phyloP scores from a whole-genome alignment of 352 stramenopile species.

The Thalassiosira delicatula region DNA sequence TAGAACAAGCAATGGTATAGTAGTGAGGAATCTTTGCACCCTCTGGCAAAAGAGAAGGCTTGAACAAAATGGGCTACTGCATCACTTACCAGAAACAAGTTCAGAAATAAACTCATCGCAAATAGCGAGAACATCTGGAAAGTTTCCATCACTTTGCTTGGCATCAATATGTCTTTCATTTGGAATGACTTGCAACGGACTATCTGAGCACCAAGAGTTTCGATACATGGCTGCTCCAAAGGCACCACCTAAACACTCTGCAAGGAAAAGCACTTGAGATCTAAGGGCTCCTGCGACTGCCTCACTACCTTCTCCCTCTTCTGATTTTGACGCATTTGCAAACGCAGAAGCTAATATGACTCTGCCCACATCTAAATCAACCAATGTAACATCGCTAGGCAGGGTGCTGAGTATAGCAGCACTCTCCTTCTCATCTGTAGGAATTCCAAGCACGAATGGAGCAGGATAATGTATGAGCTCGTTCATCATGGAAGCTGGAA shows the following conservation, averaged over 20 bases:
- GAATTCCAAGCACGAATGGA: slow-evolving; percentile 82
- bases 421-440: slow-evolving; percentile 74
- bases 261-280: slow-evolving; percentile 78
- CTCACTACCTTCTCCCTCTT: slow-evolving; percentile 25
- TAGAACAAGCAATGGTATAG: neutral
- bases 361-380: slow-evolving; percentile 82
- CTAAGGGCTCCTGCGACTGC: slow-evolving; percentile 60
- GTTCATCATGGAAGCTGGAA: slow-evolving; percentile 74
- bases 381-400: slow-evolving; percentile 79
- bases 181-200: slow-evolving; percentile 37
- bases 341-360: slow-evolving; percentile 82
- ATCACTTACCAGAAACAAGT: slow-evolving; percentile 63
- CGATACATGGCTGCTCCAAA: slow-evolving; percentile 69
- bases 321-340: slow-evolving; percentile 28
- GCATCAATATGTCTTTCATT: slow-evolving; percentile 18
- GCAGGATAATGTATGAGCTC: slow-evolving; percentile 85
- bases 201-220: slow-evolving; percentile 75
- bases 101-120: slow-evolving; percentile 72
- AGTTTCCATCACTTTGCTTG: slow-evolving; percentile 12
- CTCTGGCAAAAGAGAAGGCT: neutral
- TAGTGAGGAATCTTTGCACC: slow-evolving; percentile 10
- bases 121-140: slow-evolving; percentile 56
- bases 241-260: slow-evolving; percentile 72
- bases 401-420: slow-evolving; percentile 73
- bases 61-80: slow-evolving; percentile 1